Conservation (phyloP, 176 grass and related monocot species). For the Cenchrus purpureus region DNA sequence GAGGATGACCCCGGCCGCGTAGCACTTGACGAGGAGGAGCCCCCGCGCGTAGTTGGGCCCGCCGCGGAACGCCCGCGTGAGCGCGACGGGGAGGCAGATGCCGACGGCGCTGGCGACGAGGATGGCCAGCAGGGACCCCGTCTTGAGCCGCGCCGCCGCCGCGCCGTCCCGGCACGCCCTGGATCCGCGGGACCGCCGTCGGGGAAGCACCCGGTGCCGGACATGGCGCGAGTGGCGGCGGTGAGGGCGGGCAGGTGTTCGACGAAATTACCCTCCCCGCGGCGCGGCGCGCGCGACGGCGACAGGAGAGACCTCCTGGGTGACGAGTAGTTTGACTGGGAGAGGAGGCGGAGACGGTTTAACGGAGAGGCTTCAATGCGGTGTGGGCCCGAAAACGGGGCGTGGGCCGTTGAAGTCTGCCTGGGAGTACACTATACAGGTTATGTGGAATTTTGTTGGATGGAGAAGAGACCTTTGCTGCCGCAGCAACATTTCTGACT, state of each 20-base stretch:
- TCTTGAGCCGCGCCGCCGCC: constrained; percentile 54
- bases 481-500: neutral
- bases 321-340: neutral
- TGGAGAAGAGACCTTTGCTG: neutral
- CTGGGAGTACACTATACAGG: neutral
- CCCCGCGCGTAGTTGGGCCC: constrained; percentile 54
- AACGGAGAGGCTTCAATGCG: constrained; percentile 3
- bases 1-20: constrained; percentile 93
- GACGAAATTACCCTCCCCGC: constrained; percentile 23
- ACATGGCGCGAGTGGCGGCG: constrained; percentile 36
- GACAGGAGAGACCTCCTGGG: neutral
- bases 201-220: constrained; percentile 36
- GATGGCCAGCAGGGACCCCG: constrained; percentile 55
- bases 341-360: neutral
- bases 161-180: constrained; percentile 54
- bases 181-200: neutral
- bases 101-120: constrained; percentile 75
- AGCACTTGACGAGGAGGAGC: constrained; percentile 94
- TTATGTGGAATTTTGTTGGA: neutral
- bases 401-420: neutral
- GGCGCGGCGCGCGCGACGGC: constrained; percentile 20
- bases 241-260: neutral
- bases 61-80: constrained; percentile 70
- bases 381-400: constrained; percentile 22
- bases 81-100: constrained; percentile 79